A percentile compares a stretch with the other conserved stretches of the same genome.
Conservation (phyloP, 1,139 yeast species). For the Candida sp. region DNA sequence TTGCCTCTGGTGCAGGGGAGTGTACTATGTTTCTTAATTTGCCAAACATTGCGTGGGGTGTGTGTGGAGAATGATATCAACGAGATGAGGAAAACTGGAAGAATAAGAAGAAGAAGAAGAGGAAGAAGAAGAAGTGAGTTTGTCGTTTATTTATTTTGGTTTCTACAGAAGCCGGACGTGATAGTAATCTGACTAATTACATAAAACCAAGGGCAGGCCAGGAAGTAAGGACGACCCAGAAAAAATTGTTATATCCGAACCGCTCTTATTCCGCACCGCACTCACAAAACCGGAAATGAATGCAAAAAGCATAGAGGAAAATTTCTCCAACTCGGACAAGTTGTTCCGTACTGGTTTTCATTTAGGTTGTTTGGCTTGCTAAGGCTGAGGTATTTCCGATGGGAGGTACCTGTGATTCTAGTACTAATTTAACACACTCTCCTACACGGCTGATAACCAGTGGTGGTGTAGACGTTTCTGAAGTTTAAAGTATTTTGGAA, state of each 20-base stretch:
- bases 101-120: neutral
- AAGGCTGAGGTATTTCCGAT: no score
- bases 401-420: no score
- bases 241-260: neutral
- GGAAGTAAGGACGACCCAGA: neutral
- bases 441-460: no score
- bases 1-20: slow-evolving; percentile 4
- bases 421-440: no score
- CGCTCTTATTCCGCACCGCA: neutral
- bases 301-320: neutral
- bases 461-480: no score
- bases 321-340: no score
- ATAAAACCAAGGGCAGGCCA: neutral
- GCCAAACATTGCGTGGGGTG: slow-evolving; percentile 10
- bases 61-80: neutral
- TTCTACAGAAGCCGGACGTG: neutral
- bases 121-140: neutral
- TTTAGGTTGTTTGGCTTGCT: no score
- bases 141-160: neutral
- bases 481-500: no score
- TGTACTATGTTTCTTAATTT: slow-evolving; percentile 11
- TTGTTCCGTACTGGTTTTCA: no score
- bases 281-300: neutral
- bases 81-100: neutral
- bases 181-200: neutral